Conservation (phyloP, 768 basidiomycete species). For the Auricularia cornea region DNA sequence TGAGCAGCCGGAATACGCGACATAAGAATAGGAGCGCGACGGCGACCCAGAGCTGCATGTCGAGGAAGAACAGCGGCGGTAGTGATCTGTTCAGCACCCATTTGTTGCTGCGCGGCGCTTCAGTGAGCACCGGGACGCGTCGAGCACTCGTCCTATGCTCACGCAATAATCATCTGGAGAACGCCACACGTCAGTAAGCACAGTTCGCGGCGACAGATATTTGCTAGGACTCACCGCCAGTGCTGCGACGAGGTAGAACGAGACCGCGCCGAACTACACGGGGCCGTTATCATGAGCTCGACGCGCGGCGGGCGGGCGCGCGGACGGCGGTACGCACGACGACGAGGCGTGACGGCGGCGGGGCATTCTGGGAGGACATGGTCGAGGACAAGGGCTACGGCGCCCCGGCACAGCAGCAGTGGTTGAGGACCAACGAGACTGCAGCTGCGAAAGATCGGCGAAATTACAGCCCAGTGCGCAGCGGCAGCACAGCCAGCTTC, state of each 20-base stretch:
- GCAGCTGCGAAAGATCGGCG: background rate
- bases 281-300: background rate
- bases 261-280: constrained; percentile 58
- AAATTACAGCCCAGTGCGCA: background rate
- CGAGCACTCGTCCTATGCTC: constrained; percentile 17
- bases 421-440: background rate
- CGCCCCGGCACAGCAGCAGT: background rate
- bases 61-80: constrained; percentile 81
- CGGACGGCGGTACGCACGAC: background rate
- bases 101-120: constrained; percentile 58
- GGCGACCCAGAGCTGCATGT: constrained; percentile 72
- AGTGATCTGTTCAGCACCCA: constrained; percentile 75
- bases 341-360: background rate
- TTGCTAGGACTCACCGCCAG: constrained; percentile 52
- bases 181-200: background rate
- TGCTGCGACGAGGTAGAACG: constrained; percentile 86
- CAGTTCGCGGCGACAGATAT: background rate
- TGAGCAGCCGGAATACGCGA: constrained; percentile 54
- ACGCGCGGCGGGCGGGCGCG: background rate
- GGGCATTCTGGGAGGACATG: background rate
- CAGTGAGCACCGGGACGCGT: constrained; percentile 7
- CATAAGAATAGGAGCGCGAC: constrained; percentile 63
- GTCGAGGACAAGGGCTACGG: background rate
- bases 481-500: no score
- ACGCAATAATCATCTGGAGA: constrained; percentile 91